phyloP scores from a whole-genome alignment of 2,329 filamentous ascomycete genomes.

The Grosmannia serpens region DNA sequence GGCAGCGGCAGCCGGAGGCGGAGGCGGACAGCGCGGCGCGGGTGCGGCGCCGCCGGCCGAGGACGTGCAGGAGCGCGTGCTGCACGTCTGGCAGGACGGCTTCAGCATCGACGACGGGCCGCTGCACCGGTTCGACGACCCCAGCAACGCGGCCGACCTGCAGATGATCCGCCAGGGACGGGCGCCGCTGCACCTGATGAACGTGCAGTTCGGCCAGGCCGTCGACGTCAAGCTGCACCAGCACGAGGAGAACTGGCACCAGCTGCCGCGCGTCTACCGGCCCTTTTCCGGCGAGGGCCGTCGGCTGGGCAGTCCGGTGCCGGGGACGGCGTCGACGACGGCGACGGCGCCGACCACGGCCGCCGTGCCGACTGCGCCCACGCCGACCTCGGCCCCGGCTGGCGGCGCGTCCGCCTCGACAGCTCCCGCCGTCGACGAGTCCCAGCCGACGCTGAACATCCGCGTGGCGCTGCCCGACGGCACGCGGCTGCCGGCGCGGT shows the following conservation, averaged over 20 bases:
- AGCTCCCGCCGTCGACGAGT: conserved; percentile 42
- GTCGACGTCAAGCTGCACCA: conserved; percentile 71
- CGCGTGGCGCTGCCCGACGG: conserved; percentile 72
- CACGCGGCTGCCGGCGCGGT: conserved; percentile 63
- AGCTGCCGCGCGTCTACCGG: conserved; percentile 63
- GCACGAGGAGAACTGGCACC: conserved; percentile 62
- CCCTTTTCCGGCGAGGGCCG: conserved; percentile 64
- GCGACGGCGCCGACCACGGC: conserved; percentile 13
- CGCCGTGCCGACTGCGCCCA: conserved; percentile 15
- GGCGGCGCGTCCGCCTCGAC: conserved; percentile 17
- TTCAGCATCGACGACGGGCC: conserved; percentile 78
- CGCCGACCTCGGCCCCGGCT: conserved; percentile 9
- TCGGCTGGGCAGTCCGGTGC: conserved; percentile 63
- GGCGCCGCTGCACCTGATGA: conserved; percentile 67
- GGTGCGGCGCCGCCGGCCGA: conserved; percentile 23
- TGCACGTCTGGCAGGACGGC: conserved; percentile 75
- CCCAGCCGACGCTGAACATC: conserved; percentile 56
- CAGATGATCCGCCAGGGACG: conserved; percentile 67
- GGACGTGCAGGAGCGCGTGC: conserved; percentile 50
- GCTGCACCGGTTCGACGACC: conserved; percentile 68
- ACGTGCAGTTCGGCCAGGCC: conserved; percentile 61
- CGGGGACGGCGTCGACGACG: conserved; percentile 19
- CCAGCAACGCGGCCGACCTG: conserved; percentile 58
- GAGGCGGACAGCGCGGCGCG: conserved; percentile 13
- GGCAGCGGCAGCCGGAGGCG: conserved; percentile 17